Evolutionary conservation across 2,329 filamentous ascomycete species (phyloP).

Genomic region (Fusarium setosum): DNA sequence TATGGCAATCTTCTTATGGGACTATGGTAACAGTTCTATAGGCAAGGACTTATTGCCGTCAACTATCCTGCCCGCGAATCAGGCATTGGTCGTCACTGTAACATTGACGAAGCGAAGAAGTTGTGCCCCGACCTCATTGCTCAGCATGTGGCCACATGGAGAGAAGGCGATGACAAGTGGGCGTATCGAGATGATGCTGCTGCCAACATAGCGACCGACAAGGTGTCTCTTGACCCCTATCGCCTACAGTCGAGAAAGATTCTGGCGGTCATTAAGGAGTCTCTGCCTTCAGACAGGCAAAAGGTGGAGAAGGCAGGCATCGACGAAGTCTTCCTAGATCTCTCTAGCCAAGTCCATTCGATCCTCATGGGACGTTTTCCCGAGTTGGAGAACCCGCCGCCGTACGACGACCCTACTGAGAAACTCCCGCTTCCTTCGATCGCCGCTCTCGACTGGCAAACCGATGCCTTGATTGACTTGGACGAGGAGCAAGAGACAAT

Average conservation of each 20-base stretch:
- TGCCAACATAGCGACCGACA: constrained; percentile 85
- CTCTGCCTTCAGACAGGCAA: constrained; percentile 73
- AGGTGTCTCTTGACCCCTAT: constrained; percentile 95
- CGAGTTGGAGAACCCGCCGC: constrained; percentile 72
- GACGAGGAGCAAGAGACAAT: constrained; percentile 80
- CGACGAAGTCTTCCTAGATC: constrained; percentile 94
- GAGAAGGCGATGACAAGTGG: constrained; percentile 92
- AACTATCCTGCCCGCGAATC: constrained; percentile 91
- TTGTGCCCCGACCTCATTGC: constrained; percentile 85
- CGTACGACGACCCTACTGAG: constrained; percentile 79
- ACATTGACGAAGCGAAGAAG: constrained; percentile 83
- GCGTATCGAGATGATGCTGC: constrained; percentile 87
- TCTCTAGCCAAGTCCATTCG: constrained; percentile 85
- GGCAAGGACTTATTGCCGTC: constrained; percentile 93
- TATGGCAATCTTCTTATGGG: neutral
- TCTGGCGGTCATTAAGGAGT: constrained; percentile 79
- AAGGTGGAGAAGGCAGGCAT: constrained; percentile 93
- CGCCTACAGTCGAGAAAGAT: constrained; percentile 87
- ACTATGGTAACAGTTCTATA: constrained; percentile 45
- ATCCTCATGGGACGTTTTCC: constrained; percentile 81
- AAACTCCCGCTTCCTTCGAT: constrained; percentile 75
- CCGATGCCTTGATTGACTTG: constrained; percentile 84
- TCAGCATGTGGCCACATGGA: constrained; percentile 96
- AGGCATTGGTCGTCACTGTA: constrained; percentile 84
- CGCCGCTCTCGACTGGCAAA: constrained; percentile 83